Evolutionary conservation across 345 rosid genomes (phyloP), one percentile per base, ranked within the genome.

Genomic region (Sonneratia alba): DNA sequence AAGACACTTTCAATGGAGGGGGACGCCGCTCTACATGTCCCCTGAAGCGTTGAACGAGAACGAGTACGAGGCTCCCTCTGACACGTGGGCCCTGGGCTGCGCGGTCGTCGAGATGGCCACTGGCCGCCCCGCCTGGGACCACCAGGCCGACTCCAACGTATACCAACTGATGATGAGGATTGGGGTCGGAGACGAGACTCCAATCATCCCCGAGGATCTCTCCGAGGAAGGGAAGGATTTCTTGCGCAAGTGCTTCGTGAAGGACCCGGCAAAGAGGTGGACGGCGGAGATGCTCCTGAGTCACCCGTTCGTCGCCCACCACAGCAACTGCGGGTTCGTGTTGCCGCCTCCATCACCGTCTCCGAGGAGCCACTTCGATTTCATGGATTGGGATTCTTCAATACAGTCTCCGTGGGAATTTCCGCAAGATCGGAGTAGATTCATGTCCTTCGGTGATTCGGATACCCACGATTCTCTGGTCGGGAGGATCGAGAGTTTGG

Each of bases 181-280:
- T 9, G 45, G 45, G 45, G 45, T 42, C 10, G 45, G 45, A 5
- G 45, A 42, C 45, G 45, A 42, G 45, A 42, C 45, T 42, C 45
- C 45, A 9, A 42, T 4, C 45, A 42, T 42, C 45, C 45, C 45
- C 0, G 7, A 42, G 45, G 45, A 42, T 42, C 6, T 42, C 7
- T 42, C 45, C 6, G 55, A 75, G 68, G 72, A 83, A 68, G 88
- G 75, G 1, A 70, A 61, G 80, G 88, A 89, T 68, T 87, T 87
- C 59, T 13, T 89, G 74, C 45, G 75, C 55, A 83, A 82, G 80
- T 89, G 91, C 75, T 71, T 89, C 78, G 79, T 24, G 45, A 78
- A 74, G 74, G 84, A 84, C 69, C 90, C 88, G 0, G 9, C 0
- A 13, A 77, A 83, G 77, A 77, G 94, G 72, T 83, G 87, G 88